phyloP scores from a whole-genome alignment of 2,329 filamentous ascomycete genomes.

The Pseudogymnoascus sp. region DNA sequence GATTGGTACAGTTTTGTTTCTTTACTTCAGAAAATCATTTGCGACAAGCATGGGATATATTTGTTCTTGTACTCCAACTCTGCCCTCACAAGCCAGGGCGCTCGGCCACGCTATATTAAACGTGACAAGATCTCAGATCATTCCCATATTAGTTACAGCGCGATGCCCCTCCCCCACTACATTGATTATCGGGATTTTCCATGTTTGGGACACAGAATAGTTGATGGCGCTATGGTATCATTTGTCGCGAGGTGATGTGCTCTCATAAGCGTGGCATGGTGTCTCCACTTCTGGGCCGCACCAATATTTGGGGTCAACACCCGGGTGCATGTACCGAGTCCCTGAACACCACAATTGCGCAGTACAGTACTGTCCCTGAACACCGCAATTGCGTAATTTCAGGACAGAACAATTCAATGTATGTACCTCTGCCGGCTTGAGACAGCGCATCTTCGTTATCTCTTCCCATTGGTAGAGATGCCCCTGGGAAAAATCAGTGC shows the following conservation, averaged over 20 bases:
- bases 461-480: no score
- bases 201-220: not conserved
- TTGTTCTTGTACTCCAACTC: not conserved
- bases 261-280: not conserved
- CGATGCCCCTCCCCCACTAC: not conserved
- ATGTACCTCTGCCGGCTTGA: not conserved
- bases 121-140: not conserved
- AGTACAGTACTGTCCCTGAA: not conserved
- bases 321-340: not conserved
- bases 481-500: no score
- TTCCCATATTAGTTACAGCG: not conserved
- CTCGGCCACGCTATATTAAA: slow-evolving; percentile 1
- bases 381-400: not conserved
- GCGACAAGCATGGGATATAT: not conserved
- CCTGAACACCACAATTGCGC: not conserved
- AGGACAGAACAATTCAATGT: not conserved
- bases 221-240: not conserved
- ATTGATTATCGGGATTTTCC: not conserved
- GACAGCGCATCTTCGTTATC: not conserved
- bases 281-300: not conserved
- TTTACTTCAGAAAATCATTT: not conserved
- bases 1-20: not conserved
- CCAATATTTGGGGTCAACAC: not conserved
- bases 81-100: not conserved
- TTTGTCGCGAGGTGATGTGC: slow-evolving; percentile 8